Evolutionary conservation across 2,329 filamentous ascomycete species (phyloP).

Genomic region (Fusarium xylarioides): DNA sequence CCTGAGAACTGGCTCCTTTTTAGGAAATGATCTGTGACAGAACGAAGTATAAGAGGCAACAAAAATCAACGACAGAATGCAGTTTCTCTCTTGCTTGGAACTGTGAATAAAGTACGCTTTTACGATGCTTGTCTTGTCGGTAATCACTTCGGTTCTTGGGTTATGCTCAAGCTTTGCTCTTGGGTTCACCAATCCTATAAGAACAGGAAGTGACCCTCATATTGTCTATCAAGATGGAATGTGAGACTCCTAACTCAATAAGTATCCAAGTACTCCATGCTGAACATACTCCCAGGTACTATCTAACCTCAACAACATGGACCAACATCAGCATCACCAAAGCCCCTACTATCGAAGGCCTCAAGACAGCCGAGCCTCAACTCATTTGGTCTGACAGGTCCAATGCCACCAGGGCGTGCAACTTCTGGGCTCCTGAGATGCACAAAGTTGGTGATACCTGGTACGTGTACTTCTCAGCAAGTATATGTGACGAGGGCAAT

Average conservation of each 20-base stretch:
- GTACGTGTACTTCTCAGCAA: not conserved
- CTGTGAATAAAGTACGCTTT: not conserved
- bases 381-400: not conserved
- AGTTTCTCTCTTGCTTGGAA: too few species aligned
- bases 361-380: not conserved
- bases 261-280: rapidly evolving
- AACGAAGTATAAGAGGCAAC: not conserved
- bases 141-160: not conserved
- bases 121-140: not conserved
- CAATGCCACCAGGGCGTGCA: not conserved
- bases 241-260: not conserved
- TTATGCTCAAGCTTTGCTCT: not conserved
- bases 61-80: not conserved
- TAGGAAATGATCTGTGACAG: not conserved
- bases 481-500: not conserved
- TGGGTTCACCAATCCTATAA: not conserved
- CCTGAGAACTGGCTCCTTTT: not conserved
- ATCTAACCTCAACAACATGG: not conserved
- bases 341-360: not conserved
- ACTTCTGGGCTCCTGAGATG: slow-evolving; percentile 2
- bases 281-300: not conserved
- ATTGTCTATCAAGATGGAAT: not conserved
- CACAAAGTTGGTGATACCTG: not conserved
- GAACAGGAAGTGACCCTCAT: not conserved
- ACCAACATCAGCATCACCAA: not conserved